A percentile compares a stretch with the other conserved stretches of the same genome.
These are phyloP conservation scores for Xylogone sp. DNA, from an alignment of 2,329 filamentous ascomycete species.

Conservation along the genomic window DNA sequence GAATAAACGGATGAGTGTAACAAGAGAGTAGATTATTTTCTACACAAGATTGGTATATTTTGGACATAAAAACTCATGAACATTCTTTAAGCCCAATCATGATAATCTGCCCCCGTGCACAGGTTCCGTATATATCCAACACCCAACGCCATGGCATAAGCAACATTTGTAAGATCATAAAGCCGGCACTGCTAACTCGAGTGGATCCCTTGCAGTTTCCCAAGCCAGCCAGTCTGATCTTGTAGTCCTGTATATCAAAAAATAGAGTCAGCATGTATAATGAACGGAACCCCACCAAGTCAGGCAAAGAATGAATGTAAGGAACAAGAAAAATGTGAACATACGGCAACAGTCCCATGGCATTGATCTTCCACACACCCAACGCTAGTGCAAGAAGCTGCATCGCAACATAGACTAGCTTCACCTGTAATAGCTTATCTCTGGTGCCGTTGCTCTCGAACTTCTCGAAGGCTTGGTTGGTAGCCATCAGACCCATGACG, in stretches of 20 bases:
- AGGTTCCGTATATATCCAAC: neutral
- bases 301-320: neutral
- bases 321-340: slow-evolving; percentile 30
- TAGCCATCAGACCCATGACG: slow-evolving; percentile 75
- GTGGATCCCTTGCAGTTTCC: slow-evolving; percentile 51
- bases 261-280: slow-evolving; percentile 25
- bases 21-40: too few species aligned
- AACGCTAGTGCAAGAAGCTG: slow-evolving; percentile 79
- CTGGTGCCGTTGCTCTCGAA: slow-evolving; percentile 82
- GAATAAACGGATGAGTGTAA: too few species aligned
- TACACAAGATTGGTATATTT: neutral
- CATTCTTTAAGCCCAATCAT: neutral
- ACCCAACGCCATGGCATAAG: neutral
- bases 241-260: slow-evolving; percentile 62
- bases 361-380: slow-evolving; percentile 94
- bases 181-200: slow-evolving; percentile 29
- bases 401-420: slow-evolving; percentile 82
- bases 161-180: slow-evolving; percentile 17
- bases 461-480: slow-evolving; percentile 83
- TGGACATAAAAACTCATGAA: neutral
- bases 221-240: slow-evolving; percentile 97
- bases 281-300: neutral
- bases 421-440: slow-evolving; percentile 72
- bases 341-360: slow-evolving; percentile 90
- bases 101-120: neutral